Percentiles rank a stretch among this genome's conserved stretches.
phyloP scores from a whole-genome alignment of 2,329 filamentous ascomycete genomes.

The Parascedosporium putredinis region DNA sequence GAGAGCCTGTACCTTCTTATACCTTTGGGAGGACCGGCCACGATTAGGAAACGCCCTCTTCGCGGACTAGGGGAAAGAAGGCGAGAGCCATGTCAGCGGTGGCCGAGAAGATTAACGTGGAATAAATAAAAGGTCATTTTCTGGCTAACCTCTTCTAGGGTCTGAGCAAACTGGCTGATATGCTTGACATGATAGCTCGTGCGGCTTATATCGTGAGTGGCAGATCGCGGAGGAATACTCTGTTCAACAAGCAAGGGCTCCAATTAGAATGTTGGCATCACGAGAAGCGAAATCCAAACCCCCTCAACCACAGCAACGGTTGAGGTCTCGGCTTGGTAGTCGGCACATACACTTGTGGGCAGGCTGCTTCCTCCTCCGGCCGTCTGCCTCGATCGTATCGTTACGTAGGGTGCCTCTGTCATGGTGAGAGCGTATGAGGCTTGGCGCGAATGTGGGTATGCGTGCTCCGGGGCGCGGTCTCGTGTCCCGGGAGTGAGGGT shows the following conservation, averaged over 20 bases:
- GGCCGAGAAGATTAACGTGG: no score
- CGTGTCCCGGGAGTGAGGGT: background rate
- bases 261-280: slow-evolving; percentile 6
- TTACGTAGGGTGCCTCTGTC: slow-evolving; percentile 39
- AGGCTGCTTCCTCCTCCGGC: background rate
- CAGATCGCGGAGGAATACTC: slow-evolving; percentile 21
- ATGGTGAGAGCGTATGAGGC: slow-evolving; percentile 18
- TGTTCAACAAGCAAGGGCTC: no score
- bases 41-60: slow-evolving; percentile 46
- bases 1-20: slow-evolving; percentile 43
- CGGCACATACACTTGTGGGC: slow-evolving; percentile 5
- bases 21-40: slow-evolving; percentile 40
- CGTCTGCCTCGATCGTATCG: slow-evolving; percentile 39
- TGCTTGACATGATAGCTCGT: slow-evolving; percentile 49
- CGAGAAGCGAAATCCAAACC: no score
- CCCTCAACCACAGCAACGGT: no score
- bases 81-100: background rate
- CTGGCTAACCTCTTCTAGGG: slow-evolving; percentile 37
- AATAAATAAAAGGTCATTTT: background rate
- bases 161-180: slow-evolving; percentile 41
- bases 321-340: background rate
- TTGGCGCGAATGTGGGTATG: background rate
- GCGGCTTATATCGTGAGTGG: slow-evolving; percentile 47
- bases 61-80: slow-evolving; percentile 32
- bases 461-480: background rate